Evolutionary conservation across 768 basidiomycete genomes (phyloP).

Genomic region (Aureoboletus auriporus): DNA sequence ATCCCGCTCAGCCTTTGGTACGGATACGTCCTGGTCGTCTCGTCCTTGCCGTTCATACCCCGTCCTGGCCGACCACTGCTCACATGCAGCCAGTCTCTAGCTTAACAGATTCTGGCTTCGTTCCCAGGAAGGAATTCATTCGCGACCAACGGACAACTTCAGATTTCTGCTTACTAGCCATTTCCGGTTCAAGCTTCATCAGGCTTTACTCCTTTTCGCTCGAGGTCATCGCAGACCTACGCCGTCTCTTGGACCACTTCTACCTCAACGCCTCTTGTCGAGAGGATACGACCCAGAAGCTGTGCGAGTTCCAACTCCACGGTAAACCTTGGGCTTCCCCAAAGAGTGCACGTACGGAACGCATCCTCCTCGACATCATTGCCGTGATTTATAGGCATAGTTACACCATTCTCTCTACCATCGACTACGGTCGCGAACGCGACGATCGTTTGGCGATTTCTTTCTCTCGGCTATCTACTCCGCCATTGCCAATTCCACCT

Average conservation of each 20-base stretch:
- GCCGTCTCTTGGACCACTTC: constrained; percentile 49
- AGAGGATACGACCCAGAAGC: constrained; percentile 53
- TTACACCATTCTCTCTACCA: constrained; percentile 58
- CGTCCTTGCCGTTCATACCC: constrained; percentile 17
- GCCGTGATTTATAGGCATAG: constrained; percentile 59
- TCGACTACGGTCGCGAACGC: constrained; percentile 74
- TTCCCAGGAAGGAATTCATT: constrained; percentile 71
- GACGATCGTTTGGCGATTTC: constrained; percentile 71
- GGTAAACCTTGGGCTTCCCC: constrained; percentile 72
- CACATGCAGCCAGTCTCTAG: constrained; percentile 30
- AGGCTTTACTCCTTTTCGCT: constrained; percentile 68
- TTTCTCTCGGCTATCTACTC: constrained; percentile 51
- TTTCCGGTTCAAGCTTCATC: constrained; percentile 59
- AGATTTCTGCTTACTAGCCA: constrained; percentile 66
- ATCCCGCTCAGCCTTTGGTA: constrained; percentile 24
- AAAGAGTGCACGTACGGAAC: constrained; percentile 63
- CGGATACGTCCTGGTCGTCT: constrained; percentile 22
- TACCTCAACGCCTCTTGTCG: constrained; percentile 42
- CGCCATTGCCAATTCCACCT: constrained; percentile 34
- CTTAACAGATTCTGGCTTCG: constrained; percentile 47
- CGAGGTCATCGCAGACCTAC: constrained; percentile 48
- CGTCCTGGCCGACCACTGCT: constrained; percentile 22
- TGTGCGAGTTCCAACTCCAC: constrained; percentile 63
- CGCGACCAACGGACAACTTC: constrained; percentile 52
- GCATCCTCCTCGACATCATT: constrained; percentile 65